These are phyloP conservation scores for Tricholoma saponaceum DNA, from an alignment of 768 basidiomycete genomes.

Conservation along the genomic window DNA sequence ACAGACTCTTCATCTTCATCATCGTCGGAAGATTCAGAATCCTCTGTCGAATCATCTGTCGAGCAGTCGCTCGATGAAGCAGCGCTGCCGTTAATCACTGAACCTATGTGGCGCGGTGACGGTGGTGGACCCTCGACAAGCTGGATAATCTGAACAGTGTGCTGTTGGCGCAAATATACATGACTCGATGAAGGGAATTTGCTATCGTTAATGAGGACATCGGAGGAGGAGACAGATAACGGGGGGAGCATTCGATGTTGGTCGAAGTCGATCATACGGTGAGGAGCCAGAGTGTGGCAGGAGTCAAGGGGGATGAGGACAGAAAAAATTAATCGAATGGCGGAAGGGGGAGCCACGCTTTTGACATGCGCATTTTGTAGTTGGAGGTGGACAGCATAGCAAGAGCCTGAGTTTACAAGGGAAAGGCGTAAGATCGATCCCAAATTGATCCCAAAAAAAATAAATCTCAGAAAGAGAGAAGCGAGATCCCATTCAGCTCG, in stretches of 20 bases:
- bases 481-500: conserved; percentile 21
- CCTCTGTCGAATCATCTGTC: conserved; percentile 33
- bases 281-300: conserved; percentile 9
- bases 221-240: conserved; percentile 13
- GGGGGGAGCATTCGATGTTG: conserved; percentile 17
- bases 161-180: conserved; percentile 44
- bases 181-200: conserved; percentile 33
- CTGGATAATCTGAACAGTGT: conserved; percentile 64
- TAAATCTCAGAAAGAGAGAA: conserved; percentile 7
- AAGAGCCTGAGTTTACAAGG: not conserved
- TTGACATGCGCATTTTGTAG: conserved; percentile 24
- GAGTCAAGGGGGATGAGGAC: conserved; percentile 13
- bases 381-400: conserved; percentile 18
- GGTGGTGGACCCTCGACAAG: conserved; percentile 67
- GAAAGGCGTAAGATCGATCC: conserved; percentile 16
- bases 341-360: conserved; percentile 16
- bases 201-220: conserved; percentile 25
- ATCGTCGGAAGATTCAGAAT: conserved; percentile 34
- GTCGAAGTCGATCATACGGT: conserved; percentile 23
- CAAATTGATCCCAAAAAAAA: conserved; percentile 9
- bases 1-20: conserved; percentile 35
- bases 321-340: conserved; percentile 17
- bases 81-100: conserved; percentile 29
- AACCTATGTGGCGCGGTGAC: conserved; percentile 41
- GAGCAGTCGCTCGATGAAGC: conserved; percentile 37